These are phyloP conservation scores for Globisporangium canariense DNA, from an alignment of 352 stramenopile genomes.

Conservation along the genomic window DNA sequence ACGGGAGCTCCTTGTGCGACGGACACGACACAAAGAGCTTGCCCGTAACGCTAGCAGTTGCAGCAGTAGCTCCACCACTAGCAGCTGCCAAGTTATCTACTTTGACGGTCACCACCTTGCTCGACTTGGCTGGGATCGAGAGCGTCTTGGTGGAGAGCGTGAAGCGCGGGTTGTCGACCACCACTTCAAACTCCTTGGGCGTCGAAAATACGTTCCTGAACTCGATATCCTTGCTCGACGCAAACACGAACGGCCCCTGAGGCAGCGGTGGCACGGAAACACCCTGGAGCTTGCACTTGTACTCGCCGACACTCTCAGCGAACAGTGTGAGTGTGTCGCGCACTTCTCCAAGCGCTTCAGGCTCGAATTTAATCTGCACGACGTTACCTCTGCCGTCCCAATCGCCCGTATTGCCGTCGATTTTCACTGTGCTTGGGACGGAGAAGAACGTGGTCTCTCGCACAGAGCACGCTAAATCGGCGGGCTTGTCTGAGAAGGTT, in stretches of 20 bases:
- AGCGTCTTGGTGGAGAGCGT: conserved; percentile 44
- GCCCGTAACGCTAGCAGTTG: conserved; percentile 30
- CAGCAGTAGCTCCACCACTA: background rate
- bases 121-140: conserved; percentile 68
- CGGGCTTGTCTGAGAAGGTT: conserved; percentile 34
- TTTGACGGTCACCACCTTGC: conserved; percentile 57
- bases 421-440: conserved; percentile 37
- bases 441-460: conserved; percentile 68
- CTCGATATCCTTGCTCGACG: conserved; percentile 64
- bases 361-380: conserved; percentile 86
- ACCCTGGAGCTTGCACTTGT: conserved; percentile 82
- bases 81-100: conserved; percentile 28
- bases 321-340: conserved; percentile 70
- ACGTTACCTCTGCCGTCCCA: conserved; percentile 76
- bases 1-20: conserved; percentile 58
- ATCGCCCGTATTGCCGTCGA: conserved; percentile 39
- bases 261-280: conserved; percentile 71
- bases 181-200: conserved; percentile 69
- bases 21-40: conserved; percentile 85
- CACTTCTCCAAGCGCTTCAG: conserved; percentile 83
- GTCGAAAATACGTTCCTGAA: conserved; percentile 91
- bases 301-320: conserved; percentile 70
- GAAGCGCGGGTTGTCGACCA: conserved; percentile 79
- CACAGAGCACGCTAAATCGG: conserved; percentile 59
- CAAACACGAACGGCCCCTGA: conserved; percentile 79